Evolutionary conservation across 495 filamentous ascomycete species (phyloP), one percentile per base, ranked within the genome.

Genomic region (Friedmanniomyces simplex): DNA sequence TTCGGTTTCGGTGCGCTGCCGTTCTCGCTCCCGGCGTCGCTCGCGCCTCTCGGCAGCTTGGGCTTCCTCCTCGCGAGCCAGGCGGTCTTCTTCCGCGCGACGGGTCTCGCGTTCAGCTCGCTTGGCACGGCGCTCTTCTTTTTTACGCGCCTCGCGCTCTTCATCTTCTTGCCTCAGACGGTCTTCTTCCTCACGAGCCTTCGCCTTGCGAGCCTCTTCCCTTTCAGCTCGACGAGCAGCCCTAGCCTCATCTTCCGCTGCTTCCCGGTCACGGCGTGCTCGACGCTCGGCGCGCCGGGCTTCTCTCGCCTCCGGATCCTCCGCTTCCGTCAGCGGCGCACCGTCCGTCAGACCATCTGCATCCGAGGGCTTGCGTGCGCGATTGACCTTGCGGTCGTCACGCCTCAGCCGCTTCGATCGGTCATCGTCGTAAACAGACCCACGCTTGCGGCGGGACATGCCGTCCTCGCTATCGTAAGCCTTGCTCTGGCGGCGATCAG

Each of bases 91-190:
- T 39, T 59, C 53, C 30, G 67, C 58, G 13, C 61, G 58, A 21
- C 63, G 59, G 26, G 77, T 72, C 58, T 77, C 75, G 37, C 76
- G 76, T 54, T 76, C 76, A 30, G 72, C 74, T 39, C 74, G 68
- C 12, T 74, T 69, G 21, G 71, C 71, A 39, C 69, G 65, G 50
- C 72, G 73, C 34, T 79, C 76, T 56, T 76, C 77, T 14, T 68
- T 68, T 2, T 72, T 69, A 5, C 71, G 68, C 7, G 74, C 70
- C 52, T 78, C 72, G 22, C 65, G 63, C 54, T 78, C 77, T 66
- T 78, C 74, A 30, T 76, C 79, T 58, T 76, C 76, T n/a, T 67
- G 70, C 22, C 66, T 67, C 28, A 69, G 59, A 57, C 69, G 67
- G 12, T 70, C 69, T 43, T 74, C 72, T 14, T 70, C 70, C 42